Conservation (phyloP, 2,329 filamentous ascomycete genomes). For the Calonectria hongkongensis region DNA sequence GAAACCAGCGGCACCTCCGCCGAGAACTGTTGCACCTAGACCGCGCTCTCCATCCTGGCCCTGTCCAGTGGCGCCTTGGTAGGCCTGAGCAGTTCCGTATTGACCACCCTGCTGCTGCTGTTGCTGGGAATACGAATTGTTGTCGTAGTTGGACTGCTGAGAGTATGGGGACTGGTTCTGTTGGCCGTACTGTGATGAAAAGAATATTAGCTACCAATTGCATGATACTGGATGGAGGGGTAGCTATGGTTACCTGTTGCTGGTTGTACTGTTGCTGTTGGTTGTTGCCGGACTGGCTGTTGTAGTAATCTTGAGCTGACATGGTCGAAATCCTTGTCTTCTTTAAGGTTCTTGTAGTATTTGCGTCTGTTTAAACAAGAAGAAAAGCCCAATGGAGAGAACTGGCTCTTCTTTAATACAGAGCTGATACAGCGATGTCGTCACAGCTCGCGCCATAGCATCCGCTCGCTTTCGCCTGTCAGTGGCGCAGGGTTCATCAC, state of each 20-base stretch:
- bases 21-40: slow-evolving; percentile 69
- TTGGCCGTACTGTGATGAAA: not conserved
- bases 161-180: slow-evolving; percentile 48
- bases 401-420: slow-evolving; percentile 32
- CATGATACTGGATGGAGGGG: not conserved
- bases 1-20: slow-evolving; percentile 69
- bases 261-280: slow-evolving; percentile 41
- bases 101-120: slow-evolving; percentile 48
- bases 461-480: slow-evolving; percentile 15
- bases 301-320: slow-evolving; percentile 53
- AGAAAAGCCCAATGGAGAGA: not conserved
- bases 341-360: not conserved
- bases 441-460: slow-evolving; percentile 2
- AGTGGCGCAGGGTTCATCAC: slow-evolving; percentile 28
- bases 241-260: slow-evolving; percentile 33
- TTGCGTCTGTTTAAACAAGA: not conserved
- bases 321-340: slow-evolving; percentile 29
- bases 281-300: slow-evolving; percentile 46
- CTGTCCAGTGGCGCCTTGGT: slow-evolving; percentile 33
- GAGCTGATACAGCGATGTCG: not conserved
- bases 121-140: slow-evolving; percentile 40
- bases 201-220: not conserved
- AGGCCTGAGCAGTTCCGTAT: slow-evolving; percentile 43
- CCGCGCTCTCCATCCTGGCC: slow-evolving; percentile 65
- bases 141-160: slow-evolving; percentile 46